A percentile compares a stretch with the other conserved stretches of the same genome.
Conservation (phyloP, 345 rosid genomes). For the Moricandia moricandioides region DNA sequence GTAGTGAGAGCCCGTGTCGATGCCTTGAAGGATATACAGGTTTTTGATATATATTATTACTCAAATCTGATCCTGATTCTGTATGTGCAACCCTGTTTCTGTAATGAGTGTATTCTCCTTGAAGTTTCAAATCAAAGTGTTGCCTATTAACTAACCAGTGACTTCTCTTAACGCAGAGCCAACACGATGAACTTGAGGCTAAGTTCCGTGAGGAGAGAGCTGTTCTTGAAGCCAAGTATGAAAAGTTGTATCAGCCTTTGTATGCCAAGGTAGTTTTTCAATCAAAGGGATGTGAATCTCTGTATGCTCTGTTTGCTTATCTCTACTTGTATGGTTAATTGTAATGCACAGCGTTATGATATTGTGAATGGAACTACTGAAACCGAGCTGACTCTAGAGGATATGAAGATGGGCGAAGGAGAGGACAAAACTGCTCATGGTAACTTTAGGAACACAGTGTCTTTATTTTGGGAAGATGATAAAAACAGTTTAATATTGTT, state of each 20-base stretch:
- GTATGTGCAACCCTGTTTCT: background rate
- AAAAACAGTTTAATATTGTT: background rate
- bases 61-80: background rate
- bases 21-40: conserved; percentile 79
- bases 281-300: background rate
- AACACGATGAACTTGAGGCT: conserved; percentile 77
- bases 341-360: conserved; percentile 56
- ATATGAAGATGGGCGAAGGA: conserved; percentile 44
- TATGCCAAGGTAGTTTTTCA: conserved; percentile 54
- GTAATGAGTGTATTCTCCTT: background rate
- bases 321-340: background rate
- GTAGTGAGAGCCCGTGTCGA: conserved; percentile 75
- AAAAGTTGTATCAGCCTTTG: conserved; percentile 69
- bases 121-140: background rate
- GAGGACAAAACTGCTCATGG: conserved; percentile 59
- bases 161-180: conserved; percentile 44
- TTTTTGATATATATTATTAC: background rate
- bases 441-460: conserved; percentile 17
- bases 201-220: conserved; percentile 87
- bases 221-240: conserved; percentile 78
- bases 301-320: background rate
- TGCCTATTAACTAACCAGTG: background rate
- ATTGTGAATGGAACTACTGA: conserved; percentile 78
- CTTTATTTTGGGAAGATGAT: background rate
- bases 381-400: conserved; percentile 49